Evolutionary conservation across 208 protist species (phyloP), one percentile per base, ranked within the genome.

Genomic region (Trypanosoma boissoni): DNA sequence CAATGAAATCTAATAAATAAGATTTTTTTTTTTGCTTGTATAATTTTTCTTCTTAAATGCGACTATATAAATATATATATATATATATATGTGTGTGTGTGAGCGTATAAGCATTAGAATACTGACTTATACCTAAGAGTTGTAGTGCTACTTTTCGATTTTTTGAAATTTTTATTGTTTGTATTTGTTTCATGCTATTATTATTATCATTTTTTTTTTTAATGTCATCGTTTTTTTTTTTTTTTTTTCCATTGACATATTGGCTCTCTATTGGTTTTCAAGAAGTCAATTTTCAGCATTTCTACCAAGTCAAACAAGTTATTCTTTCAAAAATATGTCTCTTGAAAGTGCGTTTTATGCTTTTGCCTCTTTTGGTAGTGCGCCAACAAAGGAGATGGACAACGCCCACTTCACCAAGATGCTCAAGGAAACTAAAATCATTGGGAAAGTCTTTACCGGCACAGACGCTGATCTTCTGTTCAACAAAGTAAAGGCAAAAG

Each of bases 391-490:
- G 68, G 86, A 96, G 26, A 96, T 96, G 86, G 83, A 92, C 72
- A 96, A 96, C 70, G 72, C 71, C 51, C 82, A 92, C 74, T 96
- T 92, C 71, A 79, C 83, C 66, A 96, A 96, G 75, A 92, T 96
- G 84, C 76, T 92, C 37, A 93, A 94, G 83, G 90, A 96, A 63
- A 69, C 58, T 57, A 93, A 92, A 68, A 87, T 96, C 69, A 90
- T 96, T 41, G 83, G 83, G 58, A 96, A 96, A 71, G 45, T 27
- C 49, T 96, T 96, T 64, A 96, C 86, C 27, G 75, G 71, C 24
- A 96, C 90, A 10, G 86, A 93, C 41, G 90, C 90, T 58, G 90
- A 96, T 53, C 63, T 96, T 32, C 79, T 94, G 64, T 96, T 96
- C 78, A 91, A 67, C 75, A 96, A 96, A 76, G 59, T 92, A 28